Evolutionary conservation across 202 grass and related monocot species (phyloP).

Genomic region (Carex sylvatica): DNA sequence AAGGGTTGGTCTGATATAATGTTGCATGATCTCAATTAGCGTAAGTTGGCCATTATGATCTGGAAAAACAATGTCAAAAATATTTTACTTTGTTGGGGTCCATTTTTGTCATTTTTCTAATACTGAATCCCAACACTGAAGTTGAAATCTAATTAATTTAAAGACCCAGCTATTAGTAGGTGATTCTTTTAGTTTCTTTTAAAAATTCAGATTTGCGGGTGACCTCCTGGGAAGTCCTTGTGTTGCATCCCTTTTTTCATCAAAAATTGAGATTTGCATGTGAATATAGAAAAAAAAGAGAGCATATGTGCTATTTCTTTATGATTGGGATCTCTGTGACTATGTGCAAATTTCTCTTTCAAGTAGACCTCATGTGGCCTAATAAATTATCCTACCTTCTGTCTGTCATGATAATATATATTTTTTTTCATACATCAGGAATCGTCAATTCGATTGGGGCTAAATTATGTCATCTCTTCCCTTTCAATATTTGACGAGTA

Average conservation of each 20-base stretch:
- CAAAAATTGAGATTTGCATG: background rate
- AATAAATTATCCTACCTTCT: background rate
- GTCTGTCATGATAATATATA: constrained; percentile 25
- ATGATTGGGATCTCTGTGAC: background rate
- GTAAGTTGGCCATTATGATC: background rate
- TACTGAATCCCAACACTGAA: background rate
- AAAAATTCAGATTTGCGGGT: background rate
- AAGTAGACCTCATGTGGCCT: background rate
- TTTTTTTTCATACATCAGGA: constrained; percentile 49
- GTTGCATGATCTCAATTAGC: background rate
- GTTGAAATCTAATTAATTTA: background rate
- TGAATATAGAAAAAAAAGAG: background rate
- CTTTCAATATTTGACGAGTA: constrained; percentile 97
- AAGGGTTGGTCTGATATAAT: background rate
- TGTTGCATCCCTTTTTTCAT: too few species aligned
- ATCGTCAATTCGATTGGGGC: constrained; percentile 73
- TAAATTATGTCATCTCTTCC: constrained; percentile 65
- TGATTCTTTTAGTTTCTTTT: background rate
- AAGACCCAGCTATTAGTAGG: background rate
- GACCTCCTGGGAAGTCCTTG: too few species aligned
- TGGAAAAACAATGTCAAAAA: background rate
- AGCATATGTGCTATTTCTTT: background rate
- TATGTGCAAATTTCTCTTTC: background rate
- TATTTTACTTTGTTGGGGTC: background rate
- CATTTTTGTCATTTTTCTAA: background rate